Percentiles rank a stretch among this genome's conserved stretches.
phyloP scores from a whole-genome alignment of 1,139 yeast genomes.

The Magnusiomyces ingens region DNA sequence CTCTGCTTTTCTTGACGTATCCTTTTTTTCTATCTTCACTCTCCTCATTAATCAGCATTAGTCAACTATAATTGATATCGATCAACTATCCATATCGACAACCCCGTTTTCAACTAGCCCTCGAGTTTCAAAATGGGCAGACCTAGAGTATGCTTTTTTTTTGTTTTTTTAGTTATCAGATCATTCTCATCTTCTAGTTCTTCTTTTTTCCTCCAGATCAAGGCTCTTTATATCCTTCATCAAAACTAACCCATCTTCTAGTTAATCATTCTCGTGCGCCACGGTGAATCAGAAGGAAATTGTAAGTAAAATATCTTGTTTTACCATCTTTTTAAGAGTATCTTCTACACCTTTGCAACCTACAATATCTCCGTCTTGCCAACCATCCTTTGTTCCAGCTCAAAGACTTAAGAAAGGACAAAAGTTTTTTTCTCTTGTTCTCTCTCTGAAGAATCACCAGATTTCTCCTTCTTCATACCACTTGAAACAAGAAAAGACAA shows the following conservation, averaged over 20 bases:
- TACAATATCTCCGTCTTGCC: too few species aligned
- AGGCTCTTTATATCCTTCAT: background rate
- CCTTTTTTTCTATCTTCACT: background rate
- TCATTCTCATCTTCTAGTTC: background rate
- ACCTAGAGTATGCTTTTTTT: slow-evolving; percentile 48
- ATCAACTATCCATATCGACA: background rate
- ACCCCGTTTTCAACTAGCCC: background rate
- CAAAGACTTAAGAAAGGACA: too few species aligned
- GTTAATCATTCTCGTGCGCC: slow-evolving; percentile 75
- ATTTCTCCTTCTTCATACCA: too few species aligned
- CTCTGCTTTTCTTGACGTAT: too few species aligned
- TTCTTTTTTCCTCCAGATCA: background rate
- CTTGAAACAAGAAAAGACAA: too few species aligned
- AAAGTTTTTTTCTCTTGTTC: too few species aligned
- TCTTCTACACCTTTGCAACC: too few species aligned
- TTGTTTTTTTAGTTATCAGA: background rate
- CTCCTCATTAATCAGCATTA: background rate
- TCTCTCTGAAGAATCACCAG: too few species aligned
- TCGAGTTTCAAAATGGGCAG: slow-evolving; percentile 40
- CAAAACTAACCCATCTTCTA: slow-evolving; percentile 23
- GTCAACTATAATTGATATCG: background rate
- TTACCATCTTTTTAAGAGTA: too few species aligned
- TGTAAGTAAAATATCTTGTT: slow-evolving; percentile 26
- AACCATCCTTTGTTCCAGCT: too few species aligned
- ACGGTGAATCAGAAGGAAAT: slow-evolving; percentile 89